Base-by-base conservation (phyloP, 345 rosid genomes). In the Reutealis trisperma region DNA sequence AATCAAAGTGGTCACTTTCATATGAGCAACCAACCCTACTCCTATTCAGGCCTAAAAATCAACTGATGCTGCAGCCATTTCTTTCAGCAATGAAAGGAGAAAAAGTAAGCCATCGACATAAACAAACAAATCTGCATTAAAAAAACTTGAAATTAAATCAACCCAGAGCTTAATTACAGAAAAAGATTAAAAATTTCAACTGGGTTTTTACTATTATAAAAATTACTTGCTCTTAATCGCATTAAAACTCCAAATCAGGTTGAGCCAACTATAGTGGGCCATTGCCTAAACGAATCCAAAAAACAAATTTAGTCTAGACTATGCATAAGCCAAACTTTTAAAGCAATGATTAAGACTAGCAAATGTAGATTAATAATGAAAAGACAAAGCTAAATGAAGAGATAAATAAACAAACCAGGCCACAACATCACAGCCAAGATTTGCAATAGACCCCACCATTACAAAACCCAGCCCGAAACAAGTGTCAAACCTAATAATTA, bases 1-100 rank as follows among this genome's bases (percentile, higher is more conserved):
- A 76, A 72, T 74, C 73, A 81, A 80, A 61, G 69, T 32, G 88
- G 88, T 88, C 90, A 63, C 71, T 84, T 78, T 90, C 91, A 62
- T 57, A 49, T 68, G 62, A 64, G 78, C 75, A 72, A 80, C 72
- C 42, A 51, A 47, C 51, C 51, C 58, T 70, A 21, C 8, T 45
- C 47, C 24, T 8, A 25, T 9, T 68, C 27, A 42, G 3, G 24
- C 3, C 67, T 30, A 10, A 21, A 71, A 71, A 77, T 62, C 76
- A 84, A 74, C 63, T 72, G 69, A 82, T 78, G 82, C 70, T 66
- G 83, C 84, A 71, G 78, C 85, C 85, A 81, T 79, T 81, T 80
- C 82, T 78, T 77, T 85, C 87, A 76, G 84, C 84, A 76, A 76
- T 74, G 72, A 64, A 78, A 65, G 58, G 82, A 76, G 5, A 1